These are phyloP conservation scores for Colletotrichum tropicale DNA, from an alignment of 2,329 filamentous ascomycete genomes.

Conservation along the genomic window DNA sequence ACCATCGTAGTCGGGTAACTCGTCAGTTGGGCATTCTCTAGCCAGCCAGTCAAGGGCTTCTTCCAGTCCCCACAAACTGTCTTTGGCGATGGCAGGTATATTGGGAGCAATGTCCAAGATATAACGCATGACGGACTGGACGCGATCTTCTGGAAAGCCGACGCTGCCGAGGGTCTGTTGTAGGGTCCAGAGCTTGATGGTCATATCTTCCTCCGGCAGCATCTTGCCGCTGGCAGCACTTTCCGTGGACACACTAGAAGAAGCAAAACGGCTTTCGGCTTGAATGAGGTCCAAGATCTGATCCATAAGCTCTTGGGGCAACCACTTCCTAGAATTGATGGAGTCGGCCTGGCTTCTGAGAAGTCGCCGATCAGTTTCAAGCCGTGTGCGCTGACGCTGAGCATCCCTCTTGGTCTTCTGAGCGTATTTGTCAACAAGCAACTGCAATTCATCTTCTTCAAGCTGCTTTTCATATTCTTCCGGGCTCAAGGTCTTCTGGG, in stretches of 20 bases:
- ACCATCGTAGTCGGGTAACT: constrained; percentile 75
- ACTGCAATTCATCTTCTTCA: constrained; percentile 87
- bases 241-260: constrained; percentile 54
- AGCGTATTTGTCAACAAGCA: constrained; percentile 83
- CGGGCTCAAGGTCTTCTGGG: constrained; percentile 66
- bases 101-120: constrained; percentile 71
- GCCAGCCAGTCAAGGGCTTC: constrained; percentile 91
- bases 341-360: constrained; percentile 79
- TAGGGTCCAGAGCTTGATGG: constrained; percentile 83
- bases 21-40: constrained; percentile 70
- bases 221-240: constrained; percentile 49
- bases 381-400: constrained; percentile 73
- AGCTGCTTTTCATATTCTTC: constrained; percentile 91
- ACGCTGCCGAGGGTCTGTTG: constrained; percentile 73
- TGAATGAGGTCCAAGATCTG: constrained; percentile 76
- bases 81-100: constrained; percentile 60
- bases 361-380: constrained; percentile 85
- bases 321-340: constrained; percentile 77
- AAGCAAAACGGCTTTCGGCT: constrained; percentile 65
- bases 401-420: constrained; percentile 81
- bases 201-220: constrained; percentile 76
- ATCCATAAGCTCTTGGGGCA: constrained; percentile 79
- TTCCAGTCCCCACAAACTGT: constrained; percentile 82
- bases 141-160: constrained; percentile 68
- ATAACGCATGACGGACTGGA: constrained; percentile 68